These are phyloP conservation scores for Anthoceros angustus DNA, from an alignment of 225 moss, liverwort and hornwort species.

Conservation along the genomic window DNA sequence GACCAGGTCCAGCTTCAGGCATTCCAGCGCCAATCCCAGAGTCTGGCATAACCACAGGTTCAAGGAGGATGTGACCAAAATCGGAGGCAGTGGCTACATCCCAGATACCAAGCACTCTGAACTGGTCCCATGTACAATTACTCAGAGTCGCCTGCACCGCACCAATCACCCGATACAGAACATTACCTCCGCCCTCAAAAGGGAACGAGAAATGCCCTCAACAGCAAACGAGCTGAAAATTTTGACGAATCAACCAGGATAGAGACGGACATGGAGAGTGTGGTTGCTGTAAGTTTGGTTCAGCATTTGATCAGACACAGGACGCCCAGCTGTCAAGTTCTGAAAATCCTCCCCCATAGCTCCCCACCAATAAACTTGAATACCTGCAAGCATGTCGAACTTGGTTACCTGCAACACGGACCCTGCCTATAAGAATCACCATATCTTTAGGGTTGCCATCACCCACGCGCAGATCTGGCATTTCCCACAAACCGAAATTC, in stretches of 20 bases:
- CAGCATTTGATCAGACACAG: conserved; percentile 41
- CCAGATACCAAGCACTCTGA: conserved; percentile 85
- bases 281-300: conserved; percentile 37
- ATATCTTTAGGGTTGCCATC: conserved; percentile 2
- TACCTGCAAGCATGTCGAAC: conserved; percentile 89
- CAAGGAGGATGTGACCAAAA: conserved; percentile 73
- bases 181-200: background rate
- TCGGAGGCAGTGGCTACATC: conserved; percentile 80
- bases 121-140: conserved; percentile 43
- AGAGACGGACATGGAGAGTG: conserved; percentile 34
- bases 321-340: conserved; percentile 62
- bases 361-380: conserved; percentile 88
- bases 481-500: background rate
- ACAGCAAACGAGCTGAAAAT: background rate
- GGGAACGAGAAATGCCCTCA: background rate
- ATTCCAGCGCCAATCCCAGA: conserved; percentile 20
- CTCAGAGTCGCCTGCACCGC: conserved; percentile 43
- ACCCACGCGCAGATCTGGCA: background rate
- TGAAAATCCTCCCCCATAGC: conserved; percentile 57
- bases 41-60: conserved; percentile 36
- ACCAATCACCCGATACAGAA: background rate
- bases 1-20: conserved; percentile 27
- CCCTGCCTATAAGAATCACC: conserved; percentile 1
- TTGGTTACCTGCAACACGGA: conserved; percentile 45
- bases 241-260: conserved; percentile 3